These are phyloP conservation scores for Sporopachydermia lactativora DNA, from an alignment of 805 yeast genomes.

Conservation along the genomic window DNA sequence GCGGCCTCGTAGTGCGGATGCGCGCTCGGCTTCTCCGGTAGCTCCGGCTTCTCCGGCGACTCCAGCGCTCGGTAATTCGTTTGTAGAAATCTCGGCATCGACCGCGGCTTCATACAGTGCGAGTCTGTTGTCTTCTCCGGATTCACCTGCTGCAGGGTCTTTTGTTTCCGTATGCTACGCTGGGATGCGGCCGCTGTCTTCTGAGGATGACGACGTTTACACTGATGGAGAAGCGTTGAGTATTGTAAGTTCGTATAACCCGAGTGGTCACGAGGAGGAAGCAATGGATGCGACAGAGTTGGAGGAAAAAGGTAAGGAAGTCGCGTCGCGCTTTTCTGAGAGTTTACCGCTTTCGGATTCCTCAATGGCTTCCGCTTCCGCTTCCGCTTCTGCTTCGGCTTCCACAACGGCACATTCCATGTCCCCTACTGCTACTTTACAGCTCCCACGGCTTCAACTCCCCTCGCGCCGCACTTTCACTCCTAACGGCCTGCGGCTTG, in stretches of 20 bases:
- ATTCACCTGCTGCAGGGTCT: not conserved
- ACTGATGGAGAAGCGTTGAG: not conserved
- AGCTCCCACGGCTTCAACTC: constrained; percentile 13
- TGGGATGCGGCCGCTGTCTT: not conserved
- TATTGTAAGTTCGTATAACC: not conserved
- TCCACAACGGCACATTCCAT: not conserved
- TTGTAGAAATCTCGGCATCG: no score
- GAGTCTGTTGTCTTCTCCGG: no score
- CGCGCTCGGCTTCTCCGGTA: no score
- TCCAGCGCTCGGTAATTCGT: no score
- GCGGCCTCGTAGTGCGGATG: no score
- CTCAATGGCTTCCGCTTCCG: not conserved
- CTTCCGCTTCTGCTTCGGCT: not conserved
- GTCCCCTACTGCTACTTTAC: constrained; percentile 4
- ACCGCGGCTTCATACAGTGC: no score
- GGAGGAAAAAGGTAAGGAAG: not conserved
- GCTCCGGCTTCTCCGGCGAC: no score
- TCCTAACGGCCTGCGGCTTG: constrained; percentile 11
- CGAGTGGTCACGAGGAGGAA: not conserved
- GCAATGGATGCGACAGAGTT: not conserved
- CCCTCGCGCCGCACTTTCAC: constrained; percentile 14
- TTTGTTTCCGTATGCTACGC: not conserved
- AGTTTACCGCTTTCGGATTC: not conserved
- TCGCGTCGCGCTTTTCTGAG: not conserved
- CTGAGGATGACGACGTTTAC: not conserved